Percentiles rank a stretch among this genome's conserved stretches.
phyloP scores from a whole-genome alignment of 75 land plant species.

The Sequoia sempervirens region DNA sequence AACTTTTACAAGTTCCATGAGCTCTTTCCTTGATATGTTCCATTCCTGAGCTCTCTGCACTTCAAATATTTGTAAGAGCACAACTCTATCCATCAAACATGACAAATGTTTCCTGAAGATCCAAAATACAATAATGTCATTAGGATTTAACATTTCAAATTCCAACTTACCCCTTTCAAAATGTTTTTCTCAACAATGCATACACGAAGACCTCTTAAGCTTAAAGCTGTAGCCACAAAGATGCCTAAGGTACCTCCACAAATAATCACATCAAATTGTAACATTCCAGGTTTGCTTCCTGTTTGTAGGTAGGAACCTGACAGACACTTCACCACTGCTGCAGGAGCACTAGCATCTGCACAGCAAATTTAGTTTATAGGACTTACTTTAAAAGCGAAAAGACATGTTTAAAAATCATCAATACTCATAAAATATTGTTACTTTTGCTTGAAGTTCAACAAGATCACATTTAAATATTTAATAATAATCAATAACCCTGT shows the following conservation, averaged over 20 bases:
- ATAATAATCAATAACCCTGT: background rate
- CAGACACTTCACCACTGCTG: conserved; percentile 42
- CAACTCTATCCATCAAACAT: background rate
- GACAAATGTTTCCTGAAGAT: background rate
- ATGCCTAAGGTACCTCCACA: conserved; percentile 98
- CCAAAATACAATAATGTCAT: background rate
- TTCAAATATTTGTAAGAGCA: conserved; percentile 10
- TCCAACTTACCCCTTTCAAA: conserved; percentile 70
- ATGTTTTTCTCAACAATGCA: conserved; percentile 70
- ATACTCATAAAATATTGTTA: background rate
- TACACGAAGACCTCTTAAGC: conserved; percentile 66
- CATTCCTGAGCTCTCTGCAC: conserved; percentile 91
- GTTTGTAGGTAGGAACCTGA: conserved; percentile 30
- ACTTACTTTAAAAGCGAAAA: background rate
- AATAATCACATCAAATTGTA: conserved; percentile 69
- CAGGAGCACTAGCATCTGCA: conserved; percentile 47
- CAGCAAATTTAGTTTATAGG: background rate
- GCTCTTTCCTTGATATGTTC: conserved; percentile 95
- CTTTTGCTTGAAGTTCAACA: background rate
- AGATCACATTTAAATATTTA: background rate
- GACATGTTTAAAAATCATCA: background rate
- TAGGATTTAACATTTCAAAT: background rate
- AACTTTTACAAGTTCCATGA: conserved; percentile 72
- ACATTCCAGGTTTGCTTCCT: conserved; percentile 13
- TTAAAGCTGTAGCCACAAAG: conserved; percentile 80